These are phyloP conservation scores for Colletotrichum higginsianum DNA, from an alignment of 2,329 filamentous ascomycete genomes.

Conservation along the genomic window DNA sequence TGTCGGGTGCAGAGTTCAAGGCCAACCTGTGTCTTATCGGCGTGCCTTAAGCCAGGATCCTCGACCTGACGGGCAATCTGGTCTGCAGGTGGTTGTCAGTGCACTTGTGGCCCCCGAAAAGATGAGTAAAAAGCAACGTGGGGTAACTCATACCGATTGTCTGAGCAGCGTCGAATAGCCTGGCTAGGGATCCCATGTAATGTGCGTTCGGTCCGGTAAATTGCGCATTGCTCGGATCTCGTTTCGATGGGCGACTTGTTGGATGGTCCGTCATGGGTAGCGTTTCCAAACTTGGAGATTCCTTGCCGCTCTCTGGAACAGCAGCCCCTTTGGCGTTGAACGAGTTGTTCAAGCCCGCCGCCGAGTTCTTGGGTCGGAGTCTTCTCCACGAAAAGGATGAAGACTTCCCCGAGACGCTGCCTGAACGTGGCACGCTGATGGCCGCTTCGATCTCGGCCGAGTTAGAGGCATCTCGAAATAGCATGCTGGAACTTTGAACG, in stretches of 20 bases:
- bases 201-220: conserved; percentile 88
- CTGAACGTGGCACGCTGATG: conserved; percentile 64
- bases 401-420: conserved; percentile 79
- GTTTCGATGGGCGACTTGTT: conserved; percentile 78
- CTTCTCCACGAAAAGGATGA: conserved; percentile 92
- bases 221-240: conserved; percentile 76
- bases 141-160: conserved; percentile 79
- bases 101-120: not conserved
- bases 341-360: conserved; percentile 68
- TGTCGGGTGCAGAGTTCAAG: conserved; percentile 94
- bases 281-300: conserved; percentile 76
- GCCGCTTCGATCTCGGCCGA: conserved; percentile 62
- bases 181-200: conserved; percentile 93
- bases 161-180: conserved; percentile 93
- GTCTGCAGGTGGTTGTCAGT: conserved; percentile 66
- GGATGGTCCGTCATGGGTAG: conserved; percentile 82
- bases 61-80: conserved; percentile 97
- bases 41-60: conserved; percentile 91
- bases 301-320: conserved; percentile 59
- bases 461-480: conserved; percentile 80
- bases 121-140: not conserved
- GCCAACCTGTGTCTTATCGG: conserved; percentile 94
- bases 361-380: conserved; percentile 90
- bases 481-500: conserved; percentile 77
- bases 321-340: conserved; percentile 56